Conservation (phyloP, 163 green algal species). For the Coccomyxa subellipsoidea region DNA sequence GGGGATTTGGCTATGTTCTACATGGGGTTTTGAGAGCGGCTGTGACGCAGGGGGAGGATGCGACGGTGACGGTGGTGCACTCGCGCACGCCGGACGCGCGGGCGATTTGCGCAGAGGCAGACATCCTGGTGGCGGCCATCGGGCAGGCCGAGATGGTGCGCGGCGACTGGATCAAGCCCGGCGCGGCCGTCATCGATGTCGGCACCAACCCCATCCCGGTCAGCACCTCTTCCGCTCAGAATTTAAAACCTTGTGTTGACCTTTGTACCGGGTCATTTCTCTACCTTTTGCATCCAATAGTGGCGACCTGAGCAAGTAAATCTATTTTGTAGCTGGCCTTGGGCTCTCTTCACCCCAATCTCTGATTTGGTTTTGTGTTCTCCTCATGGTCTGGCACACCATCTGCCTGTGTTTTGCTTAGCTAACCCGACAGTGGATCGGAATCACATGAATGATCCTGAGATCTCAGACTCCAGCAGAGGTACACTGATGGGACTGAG, state of each 20-base stretch:
- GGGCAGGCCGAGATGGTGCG: constrained; percentile 80
- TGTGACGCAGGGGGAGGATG: constrained; percentile 47
- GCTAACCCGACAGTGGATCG: no score
- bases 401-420: no score
- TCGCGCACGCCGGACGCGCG: constrained; percentile 68
- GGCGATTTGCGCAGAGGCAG: constrained; percentile 73
- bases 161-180: constrained; percentile 81
- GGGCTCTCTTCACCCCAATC: no score
- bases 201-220: constrained; percentile 93
- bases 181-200: constrained; percentile 94
- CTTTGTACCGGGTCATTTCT: no score
- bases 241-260: background rate
- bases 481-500: background rate
- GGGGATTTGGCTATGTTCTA: no score
- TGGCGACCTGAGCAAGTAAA: no score
- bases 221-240: background rate
- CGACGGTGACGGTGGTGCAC: constrained; percentile 92
- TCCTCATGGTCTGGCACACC: no score
- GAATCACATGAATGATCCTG: no score
- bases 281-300: no score
- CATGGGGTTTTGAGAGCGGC: background rate
- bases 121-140: constrained; percentile 94
- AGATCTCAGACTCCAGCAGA: background rate
- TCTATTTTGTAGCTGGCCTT: no score
- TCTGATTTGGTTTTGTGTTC: no score